Evolutionary conservation across 2,329 filamentous ascomycete genomes (phyloP).

Genomic region (Talaromyces piceae): DNA sequence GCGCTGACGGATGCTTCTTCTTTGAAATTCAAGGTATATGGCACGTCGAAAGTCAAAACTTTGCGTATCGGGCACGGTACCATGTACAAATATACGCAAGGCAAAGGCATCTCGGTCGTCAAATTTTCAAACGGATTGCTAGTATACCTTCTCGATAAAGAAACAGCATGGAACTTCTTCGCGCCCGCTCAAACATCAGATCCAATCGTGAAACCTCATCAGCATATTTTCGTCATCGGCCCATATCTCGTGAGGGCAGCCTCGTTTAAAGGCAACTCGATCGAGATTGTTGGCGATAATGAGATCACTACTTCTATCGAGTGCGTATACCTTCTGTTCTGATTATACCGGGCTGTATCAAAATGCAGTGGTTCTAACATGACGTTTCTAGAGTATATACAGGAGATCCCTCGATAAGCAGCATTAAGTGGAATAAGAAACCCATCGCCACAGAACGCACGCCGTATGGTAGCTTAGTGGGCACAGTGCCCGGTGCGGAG

Average conservation of each 20-base stretch:
- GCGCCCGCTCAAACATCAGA: constrained; percentile 42
- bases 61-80: constrained; percentile 21
- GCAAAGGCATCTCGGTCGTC: constrained; percentile 39
- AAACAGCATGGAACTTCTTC: constrained; percentile 51
- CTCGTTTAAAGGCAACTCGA: constrained; percentile 24
- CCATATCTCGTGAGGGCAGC: constrained; percentile 41
- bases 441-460: constrained; percentile 30
- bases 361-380: neutral
- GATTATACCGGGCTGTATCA: too few relatives aligned
- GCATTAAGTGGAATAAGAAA: constrained; percentile 43
- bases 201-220: constrained; percentile 38
- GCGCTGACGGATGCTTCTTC: constrained; percentile 35
- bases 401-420: constrained; percentile 32
- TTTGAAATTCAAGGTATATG: constrained; percentile 36
- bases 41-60: constrained; percentile 29
- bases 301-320: constrained; percentile 36
- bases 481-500: constrained; percentile 33
- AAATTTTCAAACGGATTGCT: constrained; percentile 45
- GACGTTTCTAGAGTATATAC: constrained; percentile 28
- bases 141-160: constrained; percentile 47
- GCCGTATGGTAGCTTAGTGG: constrained; percentile 40
- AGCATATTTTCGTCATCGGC: constrained; percentile 42
- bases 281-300: constrained; percentile 36
- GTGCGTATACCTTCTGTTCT: constrained; percentile 11
- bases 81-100: constrained; percentile 43